Percentiles rank a stretch among this genome's conserved stretches.
These are phyloP conservation scores for Spiraea crenata DNA, from an alignment of 331 rosid genomes.

Conservation along the genomic window DNA sequence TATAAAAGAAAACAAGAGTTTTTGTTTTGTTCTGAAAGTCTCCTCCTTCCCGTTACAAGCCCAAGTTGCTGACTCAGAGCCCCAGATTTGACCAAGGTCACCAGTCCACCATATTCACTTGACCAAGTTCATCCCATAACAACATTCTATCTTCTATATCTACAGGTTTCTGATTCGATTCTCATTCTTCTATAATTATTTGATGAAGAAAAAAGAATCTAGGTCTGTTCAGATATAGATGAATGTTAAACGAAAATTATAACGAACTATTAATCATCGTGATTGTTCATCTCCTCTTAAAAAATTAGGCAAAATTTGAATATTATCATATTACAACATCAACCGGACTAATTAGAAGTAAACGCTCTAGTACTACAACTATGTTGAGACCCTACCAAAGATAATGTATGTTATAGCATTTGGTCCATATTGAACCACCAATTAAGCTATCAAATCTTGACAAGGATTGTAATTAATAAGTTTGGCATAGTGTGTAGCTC, in stretches of 20 bases:
- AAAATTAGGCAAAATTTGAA: too few species aligned
- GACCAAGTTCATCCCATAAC: too few species aligned
- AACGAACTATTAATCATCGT: too few species aligned
- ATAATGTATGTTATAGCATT: not conserved
- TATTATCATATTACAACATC: too few species aligned
- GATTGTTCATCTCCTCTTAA: too few species aligned
- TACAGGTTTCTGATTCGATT: too few species aligned
- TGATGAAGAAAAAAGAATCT: too few species aligned
- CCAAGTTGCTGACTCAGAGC: slow-evolving; percentile 29
- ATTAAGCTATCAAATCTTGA: not conserved
- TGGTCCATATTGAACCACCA: slow-evolving; percentile 4
- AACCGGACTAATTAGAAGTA: not conserved
- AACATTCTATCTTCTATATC: too few species aligned
- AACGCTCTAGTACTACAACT: not conserved
- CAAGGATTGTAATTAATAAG: slow-evolving; percentile 7
- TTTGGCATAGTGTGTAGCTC: slow-evolving; percentile 3
- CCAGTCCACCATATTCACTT: too few species aligned
- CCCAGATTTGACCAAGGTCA: slow-evolving; percentile 22
- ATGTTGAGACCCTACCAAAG: not conserved
- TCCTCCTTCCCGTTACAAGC: slow-evolving; percentile 32
- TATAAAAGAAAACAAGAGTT: not conserved
- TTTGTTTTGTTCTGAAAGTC: slow-evolving; percentile 48
- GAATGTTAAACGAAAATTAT: too few species aligned
- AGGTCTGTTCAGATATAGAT: too few species aligned
- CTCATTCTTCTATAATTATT: too few species aligned